Base-by-base conservation (phyloP, 192 early-diverging fungal species). In the Coemansia sp. region DNA sequence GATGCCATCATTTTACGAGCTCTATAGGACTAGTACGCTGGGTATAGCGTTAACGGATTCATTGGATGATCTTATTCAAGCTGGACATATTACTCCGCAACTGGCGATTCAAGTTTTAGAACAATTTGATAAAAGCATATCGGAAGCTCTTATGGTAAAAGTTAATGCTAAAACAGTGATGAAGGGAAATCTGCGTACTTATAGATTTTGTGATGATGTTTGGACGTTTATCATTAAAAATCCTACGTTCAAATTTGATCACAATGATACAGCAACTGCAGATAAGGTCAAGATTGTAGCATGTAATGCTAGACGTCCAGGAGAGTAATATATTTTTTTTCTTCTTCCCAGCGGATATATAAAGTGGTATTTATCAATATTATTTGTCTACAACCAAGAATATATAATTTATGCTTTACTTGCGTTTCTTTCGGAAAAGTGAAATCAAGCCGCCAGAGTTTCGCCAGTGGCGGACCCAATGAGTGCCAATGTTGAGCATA, bases 211-310 rank as follows among this genome's bases (percentile, higher is more conserved):
- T 60, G 97, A 99, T 58, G 97, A 99, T 50, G 95, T 99, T 19
- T 99, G 93, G 93, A 97, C 95, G 1, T 96, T 99, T 78, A 83
- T 95, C 27, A 83, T 94, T 42, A 84, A 88, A 26, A 80, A 85
- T 33, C 85, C 90, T 22, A 87, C 78, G n/a, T 91, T 98, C 65
- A 83, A 86, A 36, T 85, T 97, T 50, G 97, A 98, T 22, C 76
- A n/a, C n/a, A n/a, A 84, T 45, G 95, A 95, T 20, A 75, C 59
- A 9, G 77, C 94, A 2, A 74, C 78, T 1, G 86, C 86, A 17
- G 91, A 97, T 45, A 92, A 93, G 65, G 85, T 97, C 67, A 97
- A 97, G 61, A 85, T 99, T 53, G 92, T 98, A 36, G 92, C 96
- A 2, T 98, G 95, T 52, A 92, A 86, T 60, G 81, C 84, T 28